Base-by-base conservation (phyloP, 345 rosid genomes). In the Populus ilicifolia region DNA sequence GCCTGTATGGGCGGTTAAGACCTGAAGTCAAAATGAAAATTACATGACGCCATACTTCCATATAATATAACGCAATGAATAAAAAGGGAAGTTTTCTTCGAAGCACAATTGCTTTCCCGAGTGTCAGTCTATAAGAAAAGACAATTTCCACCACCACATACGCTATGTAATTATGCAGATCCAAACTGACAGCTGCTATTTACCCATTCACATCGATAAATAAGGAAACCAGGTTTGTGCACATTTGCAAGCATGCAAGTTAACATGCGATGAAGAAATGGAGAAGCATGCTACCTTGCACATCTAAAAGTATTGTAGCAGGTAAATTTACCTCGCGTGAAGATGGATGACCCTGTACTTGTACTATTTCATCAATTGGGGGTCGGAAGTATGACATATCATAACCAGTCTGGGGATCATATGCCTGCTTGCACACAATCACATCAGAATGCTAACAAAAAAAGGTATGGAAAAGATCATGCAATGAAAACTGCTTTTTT, bases 361-460 rank as follows among this genome's bases (percentile, higher is more conserved):
- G 85, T 3, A 84, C 78, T 25, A 84, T 80, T 78, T 89, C 98
- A 74, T 89, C 93, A 80, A 87, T 83, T 43, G 88, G 27, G 46
- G 94, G 91, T 79, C 92, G 85, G 80, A 90, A 91, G 86, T 92
- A 94, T 35, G 93, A 82, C 17, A 90, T 79, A 71, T 91, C 98
- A 80, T 92, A 92, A 54, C 87, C 89, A 73, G 88, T 80, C 54
- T 84, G 94, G 61, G 88, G 85, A 79, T 87, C 89, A 81, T 90
- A 90, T 25, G 81, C 91, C 97, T 91, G 90, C 72, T 43, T 73
- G 59, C 46, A 82, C 82, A 62, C 17, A 38, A 76, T 76, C 5
- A 12, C 11, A 41, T 75, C 69, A 84, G 72, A 68, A 59, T 62
- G 65, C 8, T 39, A 6, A 29, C 2, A 69, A 27, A 68, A 27